phyloP scores from a whole-genome alignment of 495 filamentous ascomycete species.

The Achaetomiella virescens region DNA sequence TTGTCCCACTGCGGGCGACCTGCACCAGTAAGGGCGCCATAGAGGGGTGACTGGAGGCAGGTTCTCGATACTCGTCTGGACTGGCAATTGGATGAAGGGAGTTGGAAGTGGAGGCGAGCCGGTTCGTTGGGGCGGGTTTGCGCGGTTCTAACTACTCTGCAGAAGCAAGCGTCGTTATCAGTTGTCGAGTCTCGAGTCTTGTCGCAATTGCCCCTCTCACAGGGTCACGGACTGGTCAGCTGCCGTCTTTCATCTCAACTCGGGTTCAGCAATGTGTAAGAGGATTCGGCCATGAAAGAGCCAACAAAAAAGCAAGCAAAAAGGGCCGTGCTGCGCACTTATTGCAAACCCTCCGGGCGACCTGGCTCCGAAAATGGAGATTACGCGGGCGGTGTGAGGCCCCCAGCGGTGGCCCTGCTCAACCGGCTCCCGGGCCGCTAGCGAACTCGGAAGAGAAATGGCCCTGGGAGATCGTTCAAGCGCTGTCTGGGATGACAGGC shows the following conservation, averaged over 20 bases:
- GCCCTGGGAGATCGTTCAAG: not conserved
- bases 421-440: not conserved
- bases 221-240: not conserved
- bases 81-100: not conserved
- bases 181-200: not conserved
- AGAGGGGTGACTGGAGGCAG: not conserved
- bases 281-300: not conserved
- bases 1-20: conserved; percentile 14
- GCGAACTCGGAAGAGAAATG: not conserved
- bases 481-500: too few species aligned
- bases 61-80: not conserved
- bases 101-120: conserved; percentile 2
- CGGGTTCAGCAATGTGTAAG: not conserved
- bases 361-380: conserved; percentile 17
- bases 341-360: conserved; percentile 4
- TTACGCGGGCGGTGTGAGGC: conserved; percentile 11
- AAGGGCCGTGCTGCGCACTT: not conserved
- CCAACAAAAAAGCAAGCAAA: not conserved
- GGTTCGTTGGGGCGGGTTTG: too few species aligned
- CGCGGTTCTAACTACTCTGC: not conserved
- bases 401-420: not conserved
- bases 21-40: conserved; percentile 17
- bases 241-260: not conserved
- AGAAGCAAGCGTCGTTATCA: not conserved
- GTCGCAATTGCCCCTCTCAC: not conserved